phyloP scores from a whole-genome alignment of 2,329 filamentous ascomycete species.

The Talaromyces sp. region DNA sequence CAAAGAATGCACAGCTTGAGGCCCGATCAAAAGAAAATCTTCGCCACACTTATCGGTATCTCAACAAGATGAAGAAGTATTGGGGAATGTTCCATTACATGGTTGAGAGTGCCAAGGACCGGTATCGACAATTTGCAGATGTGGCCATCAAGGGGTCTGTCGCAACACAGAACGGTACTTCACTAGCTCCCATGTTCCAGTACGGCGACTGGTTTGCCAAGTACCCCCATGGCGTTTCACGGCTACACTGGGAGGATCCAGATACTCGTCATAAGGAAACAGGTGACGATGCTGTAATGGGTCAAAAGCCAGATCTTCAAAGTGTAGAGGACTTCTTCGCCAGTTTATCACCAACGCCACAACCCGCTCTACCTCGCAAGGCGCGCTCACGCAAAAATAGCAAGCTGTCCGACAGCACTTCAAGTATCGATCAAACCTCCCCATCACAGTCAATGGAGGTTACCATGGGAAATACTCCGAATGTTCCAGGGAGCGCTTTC shows the following conservation, averaged over 20 bases:
- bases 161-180: conserved; percentile 37
- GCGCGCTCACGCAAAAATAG: conserved; percentile 31
- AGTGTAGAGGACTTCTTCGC: conserved; percentile 95
- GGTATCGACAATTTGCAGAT: conserved; percentile 84
- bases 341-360: conserved; percentile 67
- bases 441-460: conserved; percentile 32
- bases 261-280: conserved; percentile 71
- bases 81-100: conserved; percentile 99
- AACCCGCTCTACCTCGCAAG: conserved; percentile 51
- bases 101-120: conserved; percentile 85
- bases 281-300: conserved; percentile 83
- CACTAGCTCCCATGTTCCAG: conserved; percentile 75
- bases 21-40: conserved; percentile 79
- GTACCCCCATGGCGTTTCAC: conserved; percentile 88
- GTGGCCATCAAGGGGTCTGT: conserved; percentile 68
- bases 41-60: conserved; percentile 82
- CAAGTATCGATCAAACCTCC: conserved; percentile 30
- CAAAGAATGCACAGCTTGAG: conserved; percentile 76
- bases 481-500: conserved; percentile 37
- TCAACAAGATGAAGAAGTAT: conserved; percentile 93
- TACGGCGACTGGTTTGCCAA: conserved; percentile 98
- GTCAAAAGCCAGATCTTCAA: conserved; percentile 86
- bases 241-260: conserved; percentile 80
- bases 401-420: conserved; percentile 26
- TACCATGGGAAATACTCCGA: conserved; percentile 33